Evolutionary conservation across 1,139 yeast genomes (phyloP).

Genomic region (Candida frijolesensis): DNA sequence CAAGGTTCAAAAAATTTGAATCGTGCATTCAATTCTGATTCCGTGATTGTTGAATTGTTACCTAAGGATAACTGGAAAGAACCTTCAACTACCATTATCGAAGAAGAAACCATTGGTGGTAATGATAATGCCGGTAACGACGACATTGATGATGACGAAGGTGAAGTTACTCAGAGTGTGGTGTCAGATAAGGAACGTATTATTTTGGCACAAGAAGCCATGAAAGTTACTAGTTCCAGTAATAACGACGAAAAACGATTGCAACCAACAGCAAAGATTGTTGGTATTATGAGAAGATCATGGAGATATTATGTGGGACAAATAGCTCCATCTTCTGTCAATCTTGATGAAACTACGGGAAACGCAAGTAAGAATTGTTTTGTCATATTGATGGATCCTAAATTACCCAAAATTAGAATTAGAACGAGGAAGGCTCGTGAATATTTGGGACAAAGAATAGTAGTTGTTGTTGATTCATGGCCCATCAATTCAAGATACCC

Average conservation of each 20-base stretch:
- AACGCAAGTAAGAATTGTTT: conserved; percentile 76
- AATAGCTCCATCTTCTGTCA: conserved; percentile 77
- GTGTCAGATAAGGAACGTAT: conserved; percentile 78
- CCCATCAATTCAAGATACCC: conserved; percentile 82
- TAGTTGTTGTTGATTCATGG: conserved; percentile 93
- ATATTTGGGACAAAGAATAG: conserved; percentile 83
- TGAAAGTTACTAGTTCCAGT: conserved; percentile 47
- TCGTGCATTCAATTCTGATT: conserved; percentile 90
- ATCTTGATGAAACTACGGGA: conserved; percentile 50
- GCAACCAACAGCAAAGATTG: conserved; percentile 91
- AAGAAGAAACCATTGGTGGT: conserved; percentile 67
- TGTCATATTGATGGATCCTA: conserved; percentile 85
- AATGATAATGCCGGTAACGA: conserved; percentile 62
- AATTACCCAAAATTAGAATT: conserved; percentile 84
- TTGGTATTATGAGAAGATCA: conserved; percentile 84
- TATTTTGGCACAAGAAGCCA: conserved; percentile 76
- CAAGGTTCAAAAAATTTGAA: conserved; percentile 84
- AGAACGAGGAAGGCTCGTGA: conserved; percentile 85
- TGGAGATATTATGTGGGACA: conserved; percentile 98
- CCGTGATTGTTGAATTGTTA: conserved; percentile 85
- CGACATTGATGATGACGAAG: conserved; percentile 33
- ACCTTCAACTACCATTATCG: conserved; percentile 78
- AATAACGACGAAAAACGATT: conserved; percentile 43
- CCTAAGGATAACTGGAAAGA: conserved; percentile 89
- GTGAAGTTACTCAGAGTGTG: conserved; percentile 25